Conservation (phyloP, 176 grass and related monocot genomes). For the Bromus sterilis region DNA sequence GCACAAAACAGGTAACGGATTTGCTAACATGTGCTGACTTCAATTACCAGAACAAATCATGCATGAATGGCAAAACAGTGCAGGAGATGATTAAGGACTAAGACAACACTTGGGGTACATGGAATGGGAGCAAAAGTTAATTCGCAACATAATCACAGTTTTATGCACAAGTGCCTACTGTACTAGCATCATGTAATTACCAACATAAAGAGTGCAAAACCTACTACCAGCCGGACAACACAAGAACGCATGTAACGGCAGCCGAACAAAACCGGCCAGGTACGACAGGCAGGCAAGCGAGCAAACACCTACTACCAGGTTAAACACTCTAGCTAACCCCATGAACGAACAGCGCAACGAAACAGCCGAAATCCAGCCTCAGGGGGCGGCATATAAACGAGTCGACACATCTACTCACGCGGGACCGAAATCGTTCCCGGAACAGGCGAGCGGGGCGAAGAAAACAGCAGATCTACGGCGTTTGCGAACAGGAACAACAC, state of each 20-base stretch:
- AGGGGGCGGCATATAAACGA: neutral
- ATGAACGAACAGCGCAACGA: neutral
- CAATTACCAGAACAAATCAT: neutral
- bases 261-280: neutral
- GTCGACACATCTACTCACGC: neutral
- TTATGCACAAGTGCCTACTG: too few relatives aligned
- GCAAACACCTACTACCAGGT: too few relatives aligned
- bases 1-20: neutral
- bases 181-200: neutral
- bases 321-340: neutral
- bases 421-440: neutral
- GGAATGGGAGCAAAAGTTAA: neutral
- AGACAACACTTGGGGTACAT: neutral
- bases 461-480: neutral
- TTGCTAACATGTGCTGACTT: neutral
- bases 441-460: neutral
- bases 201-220: too few relatives aligned
- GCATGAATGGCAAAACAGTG: neutral
- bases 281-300: neutral
- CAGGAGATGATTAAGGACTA: neutral
- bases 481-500: neutral
- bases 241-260: neutral
- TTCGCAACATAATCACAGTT: neutral
- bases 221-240: too few relatives aligned
- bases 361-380: neutral